phyloP scores from a whole-genome alignment of 2,329 filamentous ascomycete species.

The Colletotrichum liaoningense region DNA sequence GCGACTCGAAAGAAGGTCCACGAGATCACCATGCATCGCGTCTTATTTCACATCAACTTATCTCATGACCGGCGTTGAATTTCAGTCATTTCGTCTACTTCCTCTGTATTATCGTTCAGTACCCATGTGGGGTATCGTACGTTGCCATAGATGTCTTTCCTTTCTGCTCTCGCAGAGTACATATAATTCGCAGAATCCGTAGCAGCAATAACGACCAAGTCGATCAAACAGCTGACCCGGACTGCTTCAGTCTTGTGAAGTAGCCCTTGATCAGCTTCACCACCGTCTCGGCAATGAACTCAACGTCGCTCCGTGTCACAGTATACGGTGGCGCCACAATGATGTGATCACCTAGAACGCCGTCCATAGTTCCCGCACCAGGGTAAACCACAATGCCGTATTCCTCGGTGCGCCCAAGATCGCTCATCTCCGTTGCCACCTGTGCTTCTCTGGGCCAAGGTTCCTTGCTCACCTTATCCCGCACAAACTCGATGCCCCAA shows the following conservation, averaged over 20 bases:
- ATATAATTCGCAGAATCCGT: too few species aligned
- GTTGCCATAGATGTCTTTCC: too few species aligned
- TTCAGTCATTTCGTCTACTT: too few species aligned
- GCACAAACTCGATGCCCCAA: constrained; percentile 59
- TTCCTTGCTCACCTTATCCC: constrained; percentile 47
- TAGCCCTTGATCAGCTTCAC: constrained; percentile 54
- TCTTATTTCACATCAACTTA: too few species aligned
- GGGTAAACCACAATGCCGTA: constrained; percentile 68
- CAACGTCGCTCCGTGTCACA: constrained; percentile 66
- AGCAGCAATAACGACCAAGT: too few species aligned
- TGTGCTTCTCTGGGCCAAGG: constrained; percentile 48
- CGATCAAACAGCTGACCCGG: too few species aligned
- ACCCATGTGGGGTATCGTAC: too few species aligned
- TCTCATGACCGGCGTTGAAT: too few species aligned
- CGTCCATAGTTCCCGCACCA: constrained; percentile 69
- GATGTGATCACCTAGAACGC: constrained; percentile 74
- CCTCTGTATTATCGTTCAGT: too few species aligned
- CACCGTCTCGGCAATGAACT: constrained; percentile 39
- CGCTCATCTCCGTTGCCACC: constrained; percentile 46
- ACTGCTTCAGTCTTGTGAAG: constrained; percentile 43
- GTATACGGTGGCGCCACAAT: constrained; percentile 78
- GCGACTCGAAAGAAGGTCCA: too few species aligned
- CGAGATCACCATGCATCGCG: too few species aligned
- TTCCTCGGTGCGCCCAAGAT: constrained; percentile 38
- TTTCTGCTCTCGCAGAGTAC: too few species aligned